Base-by-base conservation (phyloP, 2,329 filamentous ascomycete species). In the Pseudopithomyces maydicus region DNA sequence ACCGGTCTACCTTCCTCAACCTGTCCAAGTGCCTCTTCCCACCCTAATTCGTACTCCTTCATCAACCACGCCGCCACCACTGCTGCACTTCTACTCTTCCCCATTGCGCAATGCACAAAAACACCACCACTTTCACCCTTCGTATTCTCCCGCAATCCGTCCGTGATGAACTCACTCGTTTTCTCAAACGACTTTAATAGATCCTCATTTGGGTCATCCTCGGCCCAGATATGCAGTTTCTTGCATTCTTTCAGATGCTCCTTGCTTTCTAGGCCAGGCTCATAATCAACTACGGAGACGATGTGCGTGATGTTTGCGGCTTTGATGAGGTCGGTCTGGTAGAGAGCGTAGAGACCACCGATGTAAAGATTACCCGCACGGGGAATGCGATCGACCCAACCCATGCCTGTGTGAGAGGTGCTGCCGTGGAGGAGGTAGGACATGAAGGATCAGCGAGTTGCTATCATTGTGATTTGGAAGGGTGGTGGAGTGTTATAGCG, bases 261-360 rank as follows among this genome's bases (percentile, higher is more conserved):
- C 14, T 65, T 62, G 12, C 3, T 4, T 23, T 22, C 29, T 0
- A 73, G 60, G 32, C 67, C 22, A 0, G 70, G 64, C 12, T 72
- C 70, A 51, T 74, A 74, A 36, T 75, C 71, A 2, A 75, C 70
- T 10, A 74, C 67, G 0, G 64, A 69, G 1, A 74, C 55, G 0
- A 75, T 71, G 36, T 75, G 71, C 0, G 72, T 75, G 17, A 75
- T 72, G 4, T 66, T 65, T 2, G 70, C 70, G 2, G 63, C 59
- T 10, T 58, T 52, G 49, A 75, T 71, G 8, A 77, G 66, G 57
- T 76, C 68, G 2, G 71, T 72, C 56, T 77, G 73, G 59, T 79
- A 78, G 2, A 79, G 63, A 1, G 77, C 77, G 55, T 77, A 74
- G 2, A 79, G 66, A 29, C 77, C 77, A 55, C 77, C 77, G 47